A percentile compares a stretch with the other conserved stretches of the same genome.
Conservation (phyloP, 1,284 basidiomycete species). For the Malassezia brasiliensis region DNA sequence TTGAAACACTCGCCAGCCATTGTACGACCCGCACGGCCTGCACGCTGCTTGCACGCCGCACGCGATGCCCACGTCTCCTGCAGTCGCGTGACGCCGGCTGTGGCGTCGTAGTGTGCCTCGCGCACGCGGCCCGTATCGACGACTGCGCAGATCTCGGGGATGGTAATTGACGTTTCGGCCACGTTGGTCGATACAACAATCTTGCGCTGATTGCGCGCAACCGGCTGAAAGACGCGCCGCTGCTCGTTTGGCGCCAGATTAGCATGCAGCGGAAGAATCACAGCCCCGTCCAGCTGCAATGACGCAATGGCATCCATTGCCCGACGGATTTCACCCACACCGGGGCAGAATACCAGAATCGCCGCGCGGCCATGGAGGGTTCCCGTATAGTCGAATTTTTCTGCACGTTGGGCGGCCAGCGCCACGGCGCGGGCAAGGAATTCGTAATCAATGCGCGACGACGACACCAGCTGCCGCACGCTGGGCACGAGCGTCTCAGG, state of each 20-base stretch:
- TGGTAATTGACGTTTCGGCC: slow-evolving; percentile 71
- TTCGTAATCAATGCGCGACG: slow-evolving; percentile 66
- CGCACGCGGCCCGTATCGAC: slow-evolving; percentile 77
- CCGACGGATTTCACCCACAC: slow-evolving; percentile 54
- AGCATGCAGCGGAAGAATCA: slow-evolving; percentile 75
- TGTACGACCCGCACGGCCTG: slow-evolving; percentile 82
- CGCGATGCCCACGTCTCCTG: slow-evolving; percentile 70
- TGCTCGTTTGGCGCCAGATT: slow-evolving; percentile 80
- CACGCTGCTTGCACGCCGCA: slow-evolving; percentile 71
- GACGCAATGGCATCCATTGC: slow-evolving; percentile 62
- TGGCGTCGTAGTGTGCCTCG: slow-evolving; percentile 72
- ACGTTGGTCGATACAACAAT: slow-evolving; percentile 84
- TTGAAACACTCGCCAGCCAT: slow-evolving; percentile 49
- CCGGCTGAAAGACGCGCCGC: slow-evolving; percentile 62
- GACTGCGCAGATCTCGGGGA: slow-evolving; percentile 51
- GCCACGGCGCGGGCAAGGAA: slow-evolving; percentile 57
- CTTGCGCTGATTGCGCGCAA: slow-evolving; percentile 59
- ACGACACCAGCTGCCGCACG: slow-evolving; percentile 58
- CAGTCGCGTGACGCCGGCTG: slow-evolving; percentile 64
- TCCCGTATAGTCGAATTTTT: slow-evolving; percentile 53
- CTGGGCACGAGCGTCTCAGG: slow-evolving; percentile 55
- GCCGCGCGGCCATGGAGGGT: slow-evolving; percentile 46
- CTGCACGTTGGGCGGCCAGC: slow-evolving; percentile 55
- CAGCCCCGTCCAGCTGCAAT: slow-evolving; percentile 50
- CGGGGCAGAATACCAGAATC: slow-evolving; percentile 77